Conservation (phyloP, 2,329 filamentous ascomycete genomes). For the Colletotrichum spinosum region DNA sequence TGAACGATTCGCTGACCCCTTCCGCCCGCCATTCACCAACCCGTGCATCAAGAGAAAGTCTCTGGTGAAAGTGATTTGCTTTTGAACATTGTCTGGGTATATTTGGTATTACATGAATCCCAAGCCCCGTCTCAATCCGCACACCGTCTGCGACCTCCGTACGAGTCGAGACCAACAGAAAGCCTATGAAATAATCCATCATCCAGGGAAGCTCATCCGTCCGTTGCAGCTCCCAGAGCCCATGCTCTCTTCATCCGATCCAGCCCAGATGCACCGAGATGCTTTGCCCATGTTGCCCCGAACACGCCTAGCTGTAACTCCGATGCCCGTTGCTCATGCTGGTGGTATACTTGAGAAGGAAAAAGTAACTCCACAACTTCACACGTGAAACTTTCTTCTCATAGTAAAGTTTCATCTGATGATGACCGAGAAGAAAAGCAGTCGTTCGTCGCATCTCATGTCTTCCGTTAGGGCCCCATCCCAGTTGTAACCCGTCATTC, state of each 20-base stretch:
- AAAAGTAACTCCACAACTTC: slow-evolving; percentile 3
- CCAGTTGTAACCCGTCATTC: slow-evolving; percentile 40
- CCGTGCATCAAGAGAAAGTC: slow-evolving; percentile 5
- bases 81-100: slow-evolving; percentile 35
- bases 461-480: slow-evolving; percentile 34
- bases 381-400: neutral
- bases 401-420: slow-evolving; percentile 12
- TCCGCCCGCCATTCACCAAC: slow-evolving; percentile 2
- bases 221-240: slow-evolving; percentile 43
- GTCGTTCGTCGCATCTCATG: slow-evolving; percentile 35
- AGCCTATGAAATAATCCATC: slow-evolving; percentile 26
- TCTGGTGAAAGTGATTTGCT: neutral
- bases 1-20: too few species aligned
- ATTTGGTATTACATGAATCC: slow-evolving; percentile 36
- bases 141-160: neutral
- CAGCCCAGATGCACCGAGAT: slow-evolving; percentile 38
- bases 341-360: slow-evolving; percentile 17
- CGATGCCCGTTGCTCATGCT: slow-evolving; percentile 34
- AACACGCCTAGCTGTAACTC: slow-evolving; percentile 24
- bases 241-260: slow-evolving; percentile 40
- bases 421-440: neutral
- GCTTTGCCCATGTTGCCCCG: slow-evolving; percentile 28
- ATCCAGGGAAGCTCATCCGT: slow-evolving; percentile 44
- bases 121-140: slow-evolving; percentile 23
- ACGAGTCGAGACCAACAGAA: slow-evolving; percentile 4